phyloP scores from a whole-genome alignment of 805 yeast species.

The Ogataea siamensis region DNA sequence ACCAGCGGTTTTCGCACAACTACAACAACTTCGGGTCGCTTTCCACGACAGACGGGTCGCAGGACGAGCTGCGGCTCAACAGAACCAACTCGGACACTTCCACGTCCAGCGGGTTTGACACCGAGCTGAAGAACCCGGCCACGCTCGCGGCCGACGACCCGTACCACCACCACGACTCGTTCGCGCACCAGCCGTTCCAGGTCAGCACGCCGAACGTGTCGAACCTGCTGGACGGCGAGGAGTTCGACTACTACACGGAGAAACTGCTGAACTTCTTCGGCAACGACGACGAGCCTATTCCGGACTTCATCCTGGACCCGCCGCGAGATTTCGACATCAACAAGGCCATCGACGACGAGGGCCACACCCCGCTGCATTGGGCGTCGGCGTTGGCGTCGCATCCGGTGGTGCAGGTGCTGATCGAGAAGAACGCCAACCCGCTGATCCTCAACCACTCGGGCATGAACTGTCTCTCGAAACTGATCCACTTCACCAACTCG shows the following conservation, averaged over 20 bases:
- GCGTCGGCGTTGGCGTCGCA: conserved; percentile 75
- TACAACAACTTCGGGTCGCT: conserved; percentile 27
- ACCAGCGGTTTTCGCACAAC: conserved; percentile 19
- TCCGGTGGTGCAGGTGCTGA: conserved; percentile 54
- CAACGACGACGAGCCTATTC: conserved; percentile 41
- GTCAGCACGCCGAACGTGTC: conserved; percentile 16
- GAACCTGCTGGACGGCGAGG: conserved; percentile 29
- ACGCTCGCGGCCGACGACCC: conserved; percentile 15
- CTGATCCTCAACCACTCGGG: conserved; percentile 53
- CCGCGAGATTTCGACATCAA: conserved; percentile 65
- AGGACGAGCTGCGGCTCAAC: conserved; percentile 26
- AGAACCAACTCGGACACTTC: conserved; percentile 31
- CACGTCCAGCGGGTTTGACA: conserved; percentile 24
- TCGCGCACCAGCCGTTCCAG: conserved; percentile 14
- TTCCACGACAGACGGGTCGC: conserved; percentile 31
- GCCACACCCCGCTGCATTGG: conserved; percentile 83
- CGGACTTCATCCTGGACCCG: conserved; percentile 46
- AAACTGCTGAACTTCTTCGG: conserved; percentile 51
- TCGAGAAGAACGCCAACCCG: conserved; percentile 62
- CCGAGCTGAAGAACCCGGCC: conserved; percentile 18
- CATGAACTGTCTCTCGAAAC: conserved; percentile 66
- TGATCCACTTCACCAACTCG: conserved; percentile 71
- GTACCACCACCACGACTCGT: conserved; percentile 18
- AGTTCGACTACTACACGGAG: conserved; percentile 40
- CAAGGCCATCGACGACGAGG: conserved; percentile 72